Conservation (phyloP, 768 basidiomycete genomes). For the Tylopilus subfusipes region DNA sequence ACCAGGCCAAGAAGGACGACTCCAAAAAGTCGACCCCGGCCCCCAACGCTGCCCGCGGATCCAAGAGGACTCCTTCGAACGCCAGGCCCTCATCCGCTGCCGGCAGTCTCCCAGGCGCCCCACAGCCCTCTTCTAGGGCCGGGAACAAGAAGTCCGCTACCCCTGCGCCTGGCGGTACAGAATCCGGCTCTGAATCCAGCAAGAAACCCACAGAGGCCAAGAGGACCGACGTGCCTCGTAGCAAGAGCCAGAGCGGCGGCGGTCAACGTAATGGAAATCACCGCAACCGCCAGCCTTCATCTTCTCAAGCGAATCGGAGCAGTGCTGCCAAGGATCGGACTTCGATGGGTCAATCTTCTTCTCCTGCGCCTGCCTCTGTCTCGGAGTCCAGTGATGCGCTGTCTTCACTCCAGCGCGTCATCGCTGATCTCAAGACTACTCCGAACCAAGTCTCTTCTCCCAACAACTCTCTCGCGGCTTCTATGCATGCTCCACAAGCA, state of each 20-base stretch:
- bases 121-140: conserved; percentile 61
- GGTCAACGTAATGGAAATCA: conserved; percentile 45
- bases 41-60: conserved; percentile 49
- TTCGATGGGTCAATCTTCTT: conserved; percentile 36
- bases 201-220: conserved; percentile 55
- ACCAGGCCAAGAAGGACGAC: conserved; percentile 65
- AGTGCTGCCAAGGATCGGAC: conserved; percentile 46
- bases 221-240: conserved; percentile 50
- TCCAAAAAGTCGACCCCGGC: conserved; percentile 50
- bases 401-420: conserved; percentile 87
- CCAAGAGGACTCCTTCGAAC: conserved; percentile 54
- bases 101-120: conserved; percentile 42
- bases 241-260: conserved; percentile 49
- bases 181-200: conserved; percentile 73
- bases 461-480: conserved; percentile 37
- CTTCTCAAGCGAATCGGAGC: conserved; percentile 56
- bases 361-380: conserved; percentile 48
- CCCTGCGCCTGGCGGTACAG: conserved; percentile 40
- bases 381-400: conserved; percentile 75
- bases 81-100: conserved; percentile 40
- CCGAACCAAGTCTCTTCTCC: conserved; percentile 44
- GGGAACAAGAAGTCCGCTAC: conserved; percentile 57
- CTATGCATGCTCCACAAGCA: conserved; percentile 47
- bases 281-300: conserved; percentile 56
- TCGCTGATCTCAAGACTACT: conserved; percentile 88